Evolutionary conservation across 1,284 basidiomycete species (phyloP).

Genomic region (Cerrena zonata): DNA sequence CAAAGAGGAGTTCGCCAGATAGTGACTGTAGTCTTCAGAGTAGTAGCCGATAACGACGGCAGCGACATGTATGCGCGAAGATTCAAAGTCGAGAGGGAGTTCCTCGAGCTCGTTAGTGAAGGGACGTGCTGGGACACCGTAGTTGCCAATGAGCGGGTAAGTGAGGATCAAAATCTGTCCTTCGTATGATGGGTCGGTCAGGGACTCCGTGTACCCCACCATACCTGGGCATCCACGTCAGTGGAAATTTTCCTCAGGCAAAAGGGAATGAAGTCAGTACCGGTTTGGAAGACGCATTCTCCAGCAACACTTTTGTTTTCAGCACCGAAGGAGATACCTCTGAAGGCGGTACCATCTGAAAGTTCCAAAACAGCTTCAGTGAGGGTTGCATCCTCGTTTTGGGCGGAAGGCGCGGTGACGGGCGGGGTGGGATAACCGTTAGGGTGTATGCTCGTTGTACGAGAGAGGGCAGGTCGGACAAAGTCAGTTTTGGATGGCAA

Average conservation of each 20-base stretch:
- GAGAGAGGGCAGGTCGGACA: conserved; percentile 42
- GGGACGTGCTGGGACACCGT: conserved; percentile 87
- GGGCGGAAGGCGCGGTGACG: conserved; percentile 41
- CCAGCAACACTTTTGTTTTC: conserved; percentile 87
- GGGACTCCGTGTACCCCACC: conserved; percentile 98
- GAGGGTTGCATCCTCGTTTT: conserved; percentile 20
- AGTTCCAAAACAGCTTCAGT: conserved; percentile 80
- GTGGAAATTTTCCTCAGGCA: neutral
- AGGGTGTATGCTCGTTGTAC: conserved; percentile 37
- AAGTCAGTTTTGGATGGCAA: conserved; percentile 28
- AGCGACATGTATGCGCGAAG: conserved; percentile 87
- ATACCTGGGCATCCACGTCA: conserved; percentile 59
- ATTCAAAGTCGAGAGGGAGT: conserved; percentile 85
- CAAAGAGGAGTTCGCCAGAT: conserved; percentile 84
- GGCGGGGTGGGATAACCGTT: conserved; percentile 47
- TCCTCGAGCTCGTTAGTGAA: conserved; percentile 46
- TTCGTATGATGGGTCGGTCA: conserved; percentile 98
- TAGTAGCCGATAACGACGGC: conserved; percentile 93
- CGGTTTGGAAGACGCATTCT: conserved; percentile 99
- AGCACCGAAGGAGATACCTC: conserved; percentile 92
- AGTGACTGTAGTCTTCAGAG: conserved; percentile 92
- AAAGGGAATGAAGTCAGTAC: conserved; percentile 45
- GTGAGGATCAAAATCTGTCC: conserved; percentile 97
- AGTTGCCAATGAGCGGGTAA: conserved; percentile 96
- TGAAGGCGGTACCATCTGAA: conserved; percentile 82